Evolutionary conservation across 345 rosid species (phyloP).

Genomic region (Jatropha curcas): DNA sequence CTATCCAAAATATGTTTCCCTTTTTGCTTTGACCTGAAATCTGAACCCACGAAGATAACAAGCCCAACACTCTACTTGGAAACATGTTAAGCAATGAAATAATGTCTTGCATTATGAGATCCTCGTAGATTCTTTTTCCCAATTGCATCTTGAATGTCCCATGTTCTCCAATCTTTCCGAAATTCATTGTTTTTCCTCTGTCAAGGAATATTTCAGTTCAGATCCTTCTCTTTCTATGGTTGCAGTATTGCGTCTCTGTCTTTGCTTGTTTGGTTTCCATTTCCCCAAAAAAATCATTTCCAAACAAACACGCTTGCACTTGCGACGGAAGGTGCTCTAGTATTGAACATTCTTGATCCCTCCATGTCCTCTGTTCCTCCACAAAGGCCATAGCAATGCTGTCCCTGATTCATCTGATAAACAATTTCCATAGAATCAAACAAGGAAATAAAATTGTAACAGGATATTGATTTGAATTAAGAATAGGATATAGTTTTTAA

Average conservation of each 20-base stretch:
- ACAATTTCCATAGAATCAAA: no score
- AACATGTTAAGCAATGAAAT: constrained; percentile 5
- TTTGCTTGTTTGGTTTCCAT: neutral
- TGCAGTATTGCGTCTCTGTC: neutral
- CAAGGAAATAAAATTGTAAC: no score
- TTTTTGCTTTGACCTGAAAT: neutral
- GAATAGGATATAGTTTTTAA: no score
- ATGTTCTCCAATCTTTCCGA: neutral
- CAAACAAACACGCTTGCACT: neutral
- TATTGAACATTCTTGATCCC: constrained; percentile 14
- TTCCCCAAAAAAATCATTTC: constrained; percentile 10
- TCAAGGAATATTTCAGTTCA: neutral
- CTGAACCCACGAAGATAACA: neutral
- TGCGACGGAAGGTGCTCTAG: constrained; percentile 2
- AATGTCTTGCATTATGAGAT: constrained; percentile 3
- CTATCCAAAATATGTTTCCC: constrained; percentile 2
- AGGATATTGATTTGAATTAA: no score
- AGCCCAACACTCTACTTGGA: constrained; percentile 9
- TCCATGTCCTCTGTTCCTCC: constrained; percentile 29
- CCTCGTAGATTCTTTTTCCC: constrained; percentile 1
- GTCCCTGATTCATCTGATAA: no score
- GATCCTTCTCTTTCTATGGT: no score
- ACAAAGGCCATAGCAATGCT: neutral
- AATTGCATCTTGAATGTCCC: constrained; percentile 6
- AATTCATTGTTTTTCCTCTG: neutral